A percentile compares a stretch with the other conserved stretches of the same genome.
phyloP scores from a whole-genome alignment of 768 basidiomycete genomes.

The Kwoniella pini region DNA sequence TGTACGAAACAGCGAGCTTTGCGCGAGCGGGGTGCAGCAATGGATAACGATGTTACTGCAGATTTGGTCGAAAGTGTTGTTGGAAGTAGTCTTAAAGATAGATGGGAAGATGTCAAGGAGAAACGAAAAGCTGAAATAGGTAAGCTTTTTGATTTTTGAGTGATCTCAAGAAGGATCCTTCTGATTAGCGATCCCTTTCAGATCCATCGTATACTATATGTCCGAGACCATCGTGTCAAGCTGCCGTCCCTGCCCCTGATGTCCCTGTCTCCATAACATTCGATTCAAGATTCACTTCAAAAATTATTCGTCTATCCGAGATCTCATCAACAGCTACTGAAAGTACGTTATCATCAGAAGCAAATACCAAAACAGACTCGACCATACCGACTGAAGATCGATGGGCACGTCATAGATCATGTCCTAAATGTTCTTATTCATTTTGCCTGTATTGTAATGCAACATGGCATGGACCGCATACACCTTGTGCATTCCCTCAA shows the following conservation, averaged over 20 bases:
- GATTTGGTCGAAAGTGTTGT: conserved; percentile 74
- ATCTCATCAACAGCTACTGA: conserved; percentile 9
- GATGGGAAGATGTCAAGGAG: conserved; percentile 77
- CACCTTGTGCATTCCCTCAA: conserved; percentile 67
- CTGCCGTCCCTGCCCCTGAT: conserved; percentile 65
- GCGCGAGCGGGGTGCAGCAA: conserved; percentile 6
- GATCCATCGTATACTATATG: conserved; percentile 81
- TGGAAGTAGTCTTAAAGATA: conserved; percentile 63
- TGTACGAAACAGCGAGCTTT: conserved; percentile 65
- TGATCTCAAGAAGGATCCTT: no score
- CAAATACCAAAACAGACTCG: not conserved
- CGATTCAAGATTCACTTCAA: conserved; percentile 19
- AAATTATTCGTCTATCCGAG: conserved; percentile 39
- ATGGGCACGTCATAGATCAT: conserved; percentile 73
- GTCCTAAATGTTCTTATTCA: conserved; percentile 69
- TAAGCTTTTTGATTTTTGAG: no score
- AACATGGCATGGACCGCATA: conserved; percentile 84
- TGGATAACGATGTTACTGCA: conserved; percentile 59
- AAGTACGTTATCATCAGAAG: not conserved
- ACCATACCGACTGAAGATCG: conserved; percentile 57
- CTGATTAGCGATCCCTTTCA: no score
- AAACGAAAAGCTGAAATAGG: conserved; percentile 74
- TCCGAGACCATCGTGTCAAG: conserved; percentile 76
- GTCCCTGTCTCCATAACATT: conserved; percentile 18
- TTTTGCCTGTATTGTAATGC: conserved; percentile 82